phyloP scores from a whole-genome alignment of 306 rosid genomes.

The Urtica urens region DNA sequence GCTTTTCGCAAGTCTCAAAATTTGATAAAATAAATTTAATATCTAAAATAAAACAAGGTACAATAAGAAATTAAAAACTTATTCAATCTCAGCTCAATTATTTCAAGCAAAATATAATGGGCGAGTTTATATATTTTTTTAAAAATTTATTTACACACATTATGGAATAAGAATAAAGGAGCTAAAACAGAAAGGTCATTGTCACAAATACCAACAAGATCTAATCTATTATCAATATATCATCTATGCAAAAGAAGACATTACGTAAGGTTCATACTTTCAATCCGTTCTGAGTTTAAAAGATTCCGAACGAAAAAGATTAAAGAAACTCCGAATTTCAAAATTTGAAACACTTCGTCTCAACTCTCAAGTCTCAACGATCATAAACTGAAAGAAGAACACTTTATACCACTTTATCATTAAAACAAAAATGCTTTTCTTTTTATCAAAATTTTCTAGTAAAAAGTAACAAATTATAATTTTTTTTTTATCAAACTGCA shows the following conservation, averaged over 20 bases:
- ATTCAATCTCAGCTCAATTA: too few species aligned
- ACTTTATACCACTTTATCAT: not conserved
- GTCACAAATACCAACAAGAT: slow-evolving; percentile 32
- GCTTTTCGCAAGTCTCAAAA: not conserved
- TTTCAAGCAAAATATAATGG: too few species aligned
- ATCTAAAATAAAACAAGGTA: not conserved
- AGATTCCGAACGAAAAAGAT: slow-evolving; percentile 18
- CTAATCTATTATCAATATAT: too few species aligned
- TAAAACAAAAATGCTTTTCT: not conserved
- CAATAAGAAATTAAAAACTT: not conserved
- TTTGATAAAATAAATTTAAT: not conserved
- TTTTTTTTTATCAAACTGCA: not conserved
- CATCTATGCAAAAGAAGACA: slow-evolving; percentile 20
- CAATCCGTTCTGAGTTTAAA: slow-evolving; percentile 7
- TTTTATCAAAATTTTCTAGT: not conserved
- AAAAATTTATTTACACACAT: too few species aligned
- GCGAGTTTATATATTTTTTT: not conserved
- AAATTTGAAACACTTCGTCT: not conserved
- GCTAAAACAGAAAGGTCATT: slow-evolving; percentile 29
- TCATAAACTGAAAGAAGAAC: not conserved
- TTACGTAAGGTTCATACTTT: slow-evolving; percentile 1
- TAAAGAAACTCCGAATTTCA: not conserved
- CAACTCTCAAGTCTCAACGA: not conserved
- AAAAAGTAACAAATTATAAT: not conserved
- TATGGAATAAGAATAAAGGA: slow-evolving; percentile 6